phyloP scores from a whole-genome alignment of 2,329 filamentous ascomycete genomes.

The Hymenoscyphus fructigenus region DNA sequence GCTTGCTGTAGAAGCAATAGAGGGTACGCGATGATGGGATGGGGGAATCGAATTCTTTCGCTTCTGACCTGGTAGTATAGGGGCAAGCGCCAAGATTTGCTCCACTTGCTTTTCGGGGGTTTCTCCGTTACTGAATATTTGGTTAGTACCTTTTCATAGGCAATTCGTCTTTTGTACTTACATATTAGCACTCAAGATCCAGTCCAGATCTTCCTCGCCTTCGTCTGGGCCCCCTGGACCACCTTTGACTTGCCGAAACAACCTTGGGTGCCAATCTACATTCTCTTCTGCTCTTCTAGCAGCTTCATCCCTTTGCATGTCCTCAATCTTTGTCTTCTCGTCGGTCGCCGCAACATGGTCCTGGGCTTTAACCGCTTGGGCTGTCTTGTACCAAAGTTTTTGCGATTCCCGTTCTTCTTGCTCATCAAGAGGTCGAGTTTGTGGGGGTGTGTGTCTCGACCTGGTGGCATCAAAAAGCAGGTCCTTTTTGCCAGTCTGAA shows the following conservation, averaged over 20 bases:
- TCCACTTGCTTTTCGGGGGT: conserved; percentile 70
- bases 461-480: conserved; percentile 84
- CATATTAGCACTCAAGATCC: conserved; percentile 89
- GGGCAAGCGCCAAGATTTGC: conserved; percentile 83
- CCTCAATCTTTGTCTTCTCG: conserved; percentile 95
- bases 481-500: conserved; percentile 84
- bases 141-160: conserved; percentile 16
- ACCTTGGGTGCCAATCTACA: conserved; percentile 81
- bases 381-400: conserved; percentile 79
- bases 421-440: conserved; percentile 75
- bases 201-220: conserved; percentile 87
- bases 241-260: conserved; percentile 75
- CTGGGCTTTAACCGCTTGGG: conserved; percentile 74
- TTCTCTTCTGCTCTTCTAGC: conserved; percentile 74
- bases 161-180: conserved; percentile 44
- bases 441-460: conserved; percentile 73
- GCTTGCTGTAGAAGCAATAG: conserved; percentile 6
- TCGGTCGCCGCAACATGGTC: conserved; percentile 90
- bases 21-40: conserved; percentile 28
- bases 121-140: conserved; percentile 52
- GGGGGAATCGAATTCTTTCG: conserved; percentile 57
- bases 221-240: conserved; percentile 71
- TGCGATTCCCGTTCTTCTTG: conserved; percentile 91
- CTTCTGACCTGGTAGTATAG: conserved; percentile 78
- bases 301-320: conserved; percentile 86